Percentiles rank a stretch among this genome's conserved stretches.
Evolutionary conservation across 1,284 basidiomycete genomes (phyloP).

Genomic region (Fomitopsis pinicola): DNA sequence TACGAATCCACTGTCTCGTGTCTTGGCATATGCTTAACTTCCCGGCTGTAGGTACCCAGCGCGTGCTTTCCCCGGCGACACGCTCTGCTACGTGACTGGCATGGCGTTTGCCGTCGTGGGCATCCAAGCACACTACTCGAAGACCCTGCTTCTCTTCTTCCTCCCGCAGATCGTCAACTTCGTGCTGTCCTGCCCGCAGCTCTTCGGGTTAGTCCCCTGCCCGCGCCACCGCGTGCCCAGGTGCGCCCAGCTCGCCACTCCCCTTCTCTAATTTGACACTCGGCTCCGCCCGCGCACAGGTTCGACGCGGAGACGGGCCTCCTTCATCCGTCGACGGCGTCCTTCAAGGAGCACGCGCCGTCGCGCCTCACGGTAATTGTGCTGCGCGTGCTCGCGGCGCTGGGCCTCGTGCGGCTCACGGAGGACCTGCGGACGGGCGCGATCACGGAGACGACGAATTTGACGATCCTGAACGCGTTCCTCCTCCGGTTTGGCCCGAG

Average conservation of each 20-base stretch:
- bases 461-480: slow-evolving; percentile 86
- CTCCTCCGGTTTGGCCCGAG: slow-evolving; percentile 78
- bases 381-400: slow-evolving; percentile 52
- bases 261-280: slow-evolving; percentile 9
- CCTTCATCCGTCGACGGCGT: slow-evolving; percentile 68
- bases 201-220: slow-evolving; percentile 92
- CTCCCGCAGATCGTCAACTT: slow-evolving; percentile 99
- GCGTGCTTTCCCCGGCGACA: slow-evolving; percentile 93
- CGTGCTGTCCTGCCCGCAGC: slow-evolving; percentile 88
- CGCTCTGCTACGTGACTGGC: slow-evolving; percentile 95
- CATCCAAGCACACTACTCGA: slow-evolving; percentile 96
- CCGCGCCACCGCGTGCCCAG: slow-evolving; percentile 91
- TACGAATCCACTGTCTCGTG: slow-evolving; percentile 33
- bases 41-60: slow-evolving; percentile 83
- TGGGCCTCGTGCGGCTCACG: slow-evolving; percentile 70
- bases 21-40: neutral
- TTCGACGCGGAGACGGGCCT: slow-evolving; percentile 71
- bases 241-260: slow-evolving; percentile 35
- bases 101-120: slow-evolving; percentile 97
- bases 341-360: slow-evolving; percentile 48
- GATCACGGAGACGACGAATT: slow-evolving; percentile 73
- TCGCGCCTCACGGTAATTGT: slow-evolving; percentile 47
- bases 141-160: slow-evolving; percentile 96
- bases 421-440: slow-evolving; percentile 47
- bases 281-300: slow-evolving; percentile 42